Conservation (phyloP, 371 early-diverging fungal genomes). For the Mortierella sp. region DNA sequence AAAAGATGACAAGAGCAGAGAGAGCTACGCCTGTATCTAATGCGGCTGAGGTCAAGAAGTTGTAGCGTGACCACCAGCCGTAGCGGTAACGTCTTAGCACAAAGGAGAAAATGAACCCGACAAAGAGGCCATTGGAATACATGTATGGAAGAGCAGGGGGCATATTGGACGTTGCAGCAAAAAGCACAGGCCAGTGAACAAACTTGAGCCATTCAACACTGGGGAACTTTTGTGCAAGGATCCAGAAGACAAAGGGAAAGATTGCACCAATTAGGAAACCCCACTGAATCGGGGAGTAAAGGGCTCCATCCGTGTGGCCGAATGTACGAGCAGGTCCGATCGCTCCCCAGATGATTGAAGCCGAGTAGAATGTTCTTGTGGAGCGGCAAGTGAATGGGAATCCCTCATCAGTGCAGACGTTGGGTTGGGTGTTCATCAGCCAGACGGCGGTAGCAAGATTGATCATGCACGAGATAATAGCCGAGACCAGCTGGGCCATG, state of each 20-base stretch:
- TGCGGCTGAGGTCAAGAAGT: slow-evolving; percentile 81
- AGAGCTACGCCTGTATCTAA: slow-evolving; percentile 75
- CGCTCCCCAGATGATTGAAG: slow-evolving; percentile 83
- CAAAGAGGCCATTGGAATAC: slow-evolving; percentile 70
- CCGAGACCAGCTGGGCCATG: slow-evolving; percentile 71
- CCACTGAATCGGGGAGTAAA: slow-evolving; percentile 58
- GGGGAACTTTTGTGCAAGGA: slow-evolving; percentile 56
- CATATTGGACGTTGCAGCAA: slow-evolving; percentile 75
- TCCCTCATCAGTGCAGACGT: slow-evolving; percentile 66
- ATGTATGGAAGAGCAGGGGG: slow-evolving; percentile 71
- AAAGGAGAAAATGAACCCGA: slow-evolving; percentile 76
- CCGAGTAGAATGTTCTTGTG: slow-evolving; percentile 74
- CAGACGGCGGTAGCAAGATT: slow-evolving; percentile 75
- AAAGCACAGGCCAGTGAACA: slow-evolving; percentile 64
- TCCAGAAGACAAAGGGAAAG: slow-evolving; percentile 57
- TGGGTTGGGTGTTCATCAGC: slow-evolving; percentile 68
- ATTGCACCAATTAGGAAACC: slow-evolving; percentile 57
- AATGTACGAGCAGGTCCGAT: slow-evolving; percentile 84
- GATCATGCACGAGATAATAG: slow-evolving; percentile 68
- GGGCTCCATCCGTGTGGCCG: slow-evolving; percentile 59
- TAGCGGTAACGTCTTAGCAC: slow-evolving; percentile 66
- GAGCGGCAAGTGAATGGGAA: slow-evolving; percentile 73
- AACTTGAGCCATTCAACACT: slow-evolving; percentile 66
- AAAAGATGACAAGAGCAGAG: slow-evolving; percentile 64
- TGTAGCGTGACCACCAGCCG: slow-evolving; percentile 80